These are phyloP conservation scores for Cercospora beticola DNA, from an alignment of 2,329 filamentous ascomycete genomes.

Conservation along the genomic window DNA sequence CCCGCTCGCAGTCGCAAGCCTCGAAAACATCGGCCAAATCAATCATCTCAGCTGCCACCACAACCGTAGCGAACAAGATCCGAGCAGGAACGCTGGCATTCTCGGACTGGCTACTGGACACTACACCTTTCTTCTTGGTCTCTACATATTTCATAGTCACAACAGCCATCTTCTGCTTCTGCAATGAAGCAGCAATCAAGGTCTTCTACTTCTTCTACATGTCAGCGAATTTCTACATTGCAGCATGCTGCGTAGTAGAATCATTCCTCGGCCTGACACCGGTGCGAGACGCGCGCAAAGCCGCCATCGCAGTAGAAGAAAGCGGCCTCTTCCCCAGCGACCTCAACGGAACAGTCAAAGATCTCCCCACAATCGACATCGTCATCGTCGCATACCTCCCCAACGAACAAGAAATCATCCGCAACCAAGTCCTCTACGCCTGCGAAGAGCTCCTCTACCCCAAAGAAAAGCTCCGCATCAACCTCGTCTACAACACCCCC, in stretches of 20 bases:
- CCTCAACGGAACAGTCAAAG: constrained; percentile 28
- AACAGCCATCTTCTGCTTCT: constrained; percentile 35
- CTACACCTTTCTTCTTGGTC: constrained; percentile 35
- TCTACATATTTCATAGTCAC: constrained; percentile 34
- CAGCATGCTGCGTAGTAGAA: constrained; percentile 32
- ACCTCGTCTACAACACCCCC: constrained; percentile 52
- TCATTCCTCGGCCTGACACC: constrained; percentile 37
- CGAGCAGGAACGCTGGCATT: constrained; percentile 23
- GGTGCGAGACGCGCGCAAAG: constrained; percentile 32
- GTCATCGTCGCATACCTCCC: constrained; percentile 54
- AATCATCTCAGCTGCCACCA: constrained; percentile 16
- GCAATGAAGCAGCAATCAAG: constrained; percentile 31
- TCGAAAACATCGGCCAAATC: constrained; percentile 15
- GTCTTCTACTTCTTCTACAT: constrained; percentile 39
- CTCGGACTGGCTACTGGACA: constrained; percentile 35
- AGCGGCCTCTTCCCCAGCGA: constrained; percentile 30
- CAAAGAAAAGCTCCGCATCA: constrained; percentile 48
- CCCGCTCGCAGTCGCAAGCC: constrained; percentile 4
- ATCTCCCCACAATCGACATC: constrained; percentile 48
- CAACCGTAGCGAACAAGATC: constrained; percentile 15
- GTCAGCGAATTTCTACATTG: constrained; percentile 37
- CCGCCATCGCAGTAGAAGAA: constrained; percentile 33
- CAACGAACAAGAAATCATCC: constrained; percentile 53
- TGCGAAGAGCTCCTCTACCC: constrained; percentile 51
- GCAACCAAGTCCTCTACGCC: constrained; percentile 49